These are phyloP conservation scores for Aristolochia fimbriata DNA, from an alignment of 164 flowering plant species.

Conservation along the genomic window DNA sequence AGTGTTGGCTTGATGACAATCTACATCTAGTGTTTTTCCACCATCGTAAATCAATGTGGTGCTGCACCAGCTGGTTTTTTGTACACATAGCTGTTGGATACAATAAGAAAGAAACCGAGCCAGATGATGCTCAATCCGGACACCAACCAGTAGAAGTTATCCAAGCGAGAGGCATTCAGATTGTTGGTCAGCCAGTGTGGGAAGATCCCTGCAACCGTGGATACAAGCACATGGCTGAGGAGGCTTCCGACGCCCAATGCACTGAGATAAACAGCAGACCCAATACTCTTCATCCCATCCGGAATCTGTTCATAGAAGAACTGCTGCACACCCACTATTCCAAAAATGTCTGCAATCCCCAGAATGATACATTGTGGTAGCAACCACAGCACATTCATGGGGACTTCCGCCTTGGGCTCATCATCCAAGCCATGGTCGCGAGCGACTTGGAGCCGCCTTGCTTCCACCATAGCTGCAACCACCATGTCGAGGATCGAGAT, in stretches of 20 bases:
- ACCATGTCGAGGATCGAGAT: slow-evolving; percentile 27
- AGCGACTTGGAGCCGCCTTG: slow-evolving; percentile 25
- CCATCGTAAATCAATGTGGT: too few relatives aligned
- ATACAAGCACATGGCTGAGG: not conserved
- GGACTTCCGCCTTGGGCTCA: slow-evolving; percentile 1
- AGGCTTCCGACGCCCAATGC: slow-evolving; percentile 3
- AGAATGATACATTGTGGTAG: slow-evolving; percentile 3
- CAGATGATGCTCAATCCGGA: not conserved
- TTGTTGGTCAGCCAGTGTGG: slow-evolving; percentile 4
- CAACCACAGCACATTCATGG: slow-evolving; percentile 7
- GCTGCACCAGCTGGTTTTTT: too few relatives aligned
- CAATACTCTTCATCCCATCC: slow-evolving; percentile 7
- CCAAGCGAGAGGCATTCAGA: slow-evolving; percentile 8
- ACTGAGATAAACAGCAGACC: slow-evolving; percentile 4
- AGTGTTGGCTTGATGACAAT: too few relatives aligned
- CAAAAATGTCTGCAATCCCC: slow-evolving; percentile 7
- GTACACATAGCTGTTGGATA: too few relatives aligned
- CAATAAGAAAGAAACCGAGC: too few relatives aligned
- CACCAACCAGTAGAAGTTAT: slow-evolving; percentile 16
- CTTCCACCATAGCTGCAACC: slow-evolving; percentile 50
- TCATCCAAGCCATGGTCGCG: not conserved
- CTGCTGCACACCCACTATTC: slow-evolving; percentile 7
- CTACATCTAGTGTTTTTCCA: too few relatives aligned
- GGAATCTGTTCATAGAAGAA: slow-evolving; percentile 12
- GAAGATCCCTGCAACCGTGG: not conserved